phyloP scores from a whole-genome alignment of 2,329 filamentous ascomycete genomes.

The Venturia nashicola region DNA sequence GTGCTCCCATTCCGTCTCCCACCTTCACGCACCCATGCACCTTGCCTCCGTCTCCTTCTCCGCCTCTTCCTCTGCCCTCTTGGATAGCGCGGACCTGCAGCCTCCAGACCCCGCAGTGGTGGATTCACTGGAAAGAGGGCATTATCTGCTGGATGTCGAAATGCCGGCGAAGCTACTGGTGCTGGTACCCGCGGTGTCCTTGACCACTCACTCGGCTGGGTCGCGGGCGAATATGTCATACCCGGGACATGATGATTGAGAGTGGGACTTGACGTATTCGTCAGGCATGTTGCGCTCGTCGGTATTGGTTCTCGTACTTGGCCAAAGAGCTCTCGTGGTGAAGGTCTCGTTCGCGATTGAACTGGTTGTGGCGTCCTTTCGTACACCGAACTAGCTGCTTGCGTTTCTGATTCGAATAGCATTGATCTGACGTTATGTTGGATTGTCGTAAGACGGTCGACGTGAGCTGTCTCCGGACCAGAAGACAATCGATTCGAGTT shows the following conservation, averaged over 20 bases:
- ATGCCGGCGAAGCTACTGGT: not conserved
- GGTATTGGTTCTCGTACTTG: conserved; percentile 4
- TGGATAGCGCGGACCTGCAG: not conserved
- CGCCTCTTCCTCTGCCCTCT: not conserved
- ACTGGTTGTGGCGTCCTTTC: conserved; percentile 6
- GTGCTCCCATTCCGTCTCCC: not conserved
- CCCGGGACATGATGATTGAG: not conserved
- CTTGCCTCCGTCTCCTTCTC: conserved; percentile 13
- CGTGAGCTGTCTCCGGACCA: not conserved
- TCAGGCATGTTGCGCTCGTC: not conserved
- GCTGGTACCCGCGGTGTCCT: not conserved
- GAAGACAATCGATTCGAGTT: not conserved
- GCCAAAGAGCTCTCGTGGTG: conserved; percentile 2
- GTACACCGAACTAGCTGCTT: conserved; percentile 8
- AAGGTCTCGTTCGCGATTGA: conserved; percentile 1
- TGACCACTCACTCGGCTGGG: conserved; percentile 8
- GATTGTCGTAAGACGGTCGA: not conserved
- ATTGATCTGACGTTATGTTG: conserved; percentile 3
- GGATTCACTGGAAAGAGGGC: not conserved
- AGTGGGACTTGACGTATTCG: not conserved
- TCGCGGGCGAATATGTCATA: conserved; percentile 8
- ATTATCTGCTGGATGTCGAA: conserved; percentile 9
- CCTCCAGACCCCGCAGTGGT: not conserved
- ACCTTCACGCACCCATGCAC: not conserved
- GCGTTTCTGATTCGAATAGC: not conserved